A percentile compares a stretch with the other conserved stretches of the same genome.
These are phyloP conservation scores for Dissophora ornata DNA, from an alignment of 192 early-diverging fungal genomes.

Conservation along the genomic window DNA sequence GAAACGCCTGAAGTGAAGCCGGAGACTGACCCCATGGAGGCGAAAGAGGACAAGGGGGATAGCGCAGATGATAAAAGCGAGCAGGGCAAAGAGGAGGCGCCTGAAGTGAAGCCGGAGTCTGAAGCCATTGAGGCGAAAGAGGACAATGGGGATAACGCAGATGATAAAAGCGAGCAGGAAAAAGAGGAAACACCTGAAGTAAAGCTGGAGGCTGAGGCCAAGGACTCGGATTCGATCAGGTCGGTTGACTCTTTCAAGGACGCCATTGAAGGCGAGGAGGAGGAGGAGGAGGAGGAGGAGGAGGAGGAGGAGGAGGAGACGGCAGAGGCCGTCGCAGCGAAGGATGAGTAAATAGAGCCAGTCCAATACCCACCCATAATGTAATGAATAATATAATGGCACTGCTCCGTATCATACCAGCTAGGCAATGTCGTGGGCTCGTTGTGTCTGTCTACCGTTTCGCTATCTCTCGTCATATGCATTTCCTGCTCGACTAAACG, in stretches of 20 bases:
- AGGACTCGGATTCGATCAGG: background rate
- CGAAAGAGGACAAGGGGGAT: background rate
- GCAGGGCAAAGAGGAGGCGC: conserved; percentile 1
- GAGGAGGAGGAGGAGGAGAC: background rate
- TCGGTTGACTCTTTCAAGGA: too few relatives aligned
- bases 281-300: too few relatives aligned
- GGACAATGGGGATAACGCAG: conserved; percentile 4
- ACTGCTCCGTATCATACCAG: too few relatives aligned
- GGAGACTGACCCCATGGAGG: background rate
- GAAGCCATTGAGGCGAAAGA: background rate
- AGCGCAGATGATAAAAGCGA: conserved; percentile 5
- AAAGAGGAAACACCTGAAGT: background rate
- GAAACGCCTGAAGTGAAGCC: background rate
- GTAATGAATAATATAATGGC: too few relatives aligned
- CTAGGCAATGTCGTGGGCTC: too few relatives aligned
- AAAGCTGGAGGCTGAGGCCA: background rate
- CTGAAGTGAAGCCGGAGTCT: background rate
- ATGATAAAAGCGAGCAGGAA: conserved; percentile 2
- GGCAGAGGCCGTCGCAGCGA: too few relatives aligned
- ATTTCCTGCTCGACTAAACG: too few relatives aligned
- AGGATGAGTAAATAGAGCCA: too few relatives aligned
- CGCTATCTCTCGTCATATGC: too few relatives aligned
- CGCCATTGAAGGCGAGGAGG: too few relatives aligned
- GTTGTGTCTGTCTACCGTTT: too few relatives aligned
- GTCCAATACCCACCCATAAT: too few relatives aligned